These are phyloP conservation scores for Antitrichia curtipendula DNA, from an alignment of 225 moss, liverwort and hornwort genomes.

Conservation along the genomic window DNA sequence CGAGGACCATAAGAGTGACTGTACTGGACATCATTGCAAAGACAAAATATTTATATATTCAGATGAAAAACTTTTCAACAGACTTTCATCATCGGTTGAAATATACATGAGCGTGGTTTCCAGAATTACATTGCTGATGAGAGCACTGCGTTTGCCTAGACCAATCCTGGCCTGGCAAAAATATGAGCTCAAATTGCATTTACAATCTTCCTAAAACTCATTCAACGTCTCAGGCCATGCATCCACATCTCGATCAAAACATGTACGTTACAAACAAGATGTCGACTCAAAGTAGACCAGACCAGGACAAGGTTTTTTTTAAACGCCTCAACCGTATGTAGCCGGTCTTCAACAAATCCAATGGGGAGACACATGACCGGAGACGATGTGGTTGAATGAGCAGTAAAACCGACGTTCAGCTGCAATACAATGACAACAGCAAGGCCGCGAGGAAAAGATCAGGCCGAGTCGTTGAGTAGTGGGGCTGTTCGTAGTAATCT, in stretches of 20 bases:
- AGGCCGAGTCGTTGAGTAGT: slow-evolving; percentile 16
- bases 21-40: not conserved
- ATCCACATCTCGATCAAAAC: not conserved
- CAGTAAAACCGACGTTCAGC: not conserved
- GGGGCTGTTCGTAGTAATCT: slow-evolving; percentile 60
- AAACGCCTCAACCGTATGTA: not conserved
- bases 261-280: not conserved
- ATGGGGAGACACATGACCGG: not conserved
- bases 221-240: not conserved
- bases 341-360: not conserved
- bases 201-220: not conserved
- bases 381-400: not conserved
- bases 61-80: not conserved
- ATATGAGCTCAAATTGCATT: not conserved
- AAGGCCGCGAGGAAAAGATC: not conserved
- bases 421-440: not conserved
- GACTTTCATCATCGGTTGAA: not conserved
- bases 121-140: not conserved
- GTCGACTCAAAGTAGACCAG: not conserved
- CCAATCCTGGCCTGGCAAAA: not conserved
- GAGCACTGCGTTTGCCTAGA: not conserved
- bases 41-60: not conserved
- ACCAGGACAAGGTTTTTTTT: not conserved
- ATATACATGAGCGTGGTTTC: not conserved
- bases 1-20: not conserved